phyloP scores from a whole-genome alignment of 2,329 filamentous ascomycete genomes.

The Ophiobolus disseminans region DNA sequence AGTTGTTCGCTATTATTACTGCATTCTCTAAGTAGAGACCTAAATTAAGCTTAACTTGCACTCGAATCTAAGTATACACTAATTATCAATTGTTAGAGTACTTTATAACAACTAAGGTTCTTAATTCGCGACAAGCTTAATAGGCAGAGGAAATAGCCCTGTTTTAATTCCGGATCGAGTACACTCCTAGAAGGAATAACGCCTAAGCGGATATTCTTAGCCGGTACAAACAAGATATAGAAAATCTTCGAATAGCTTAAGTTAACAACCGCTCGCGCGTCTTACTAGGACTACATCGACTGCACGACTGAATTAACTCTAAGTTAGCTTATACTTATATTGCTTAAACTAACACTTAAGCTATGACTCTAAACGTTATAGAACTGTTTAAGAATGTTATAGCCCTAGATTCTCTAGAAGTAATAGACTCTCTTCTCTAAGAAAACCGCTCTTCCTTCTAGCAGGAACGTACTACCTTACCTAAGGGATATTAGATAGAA shows the following conservation, averaged over 20 bases:
- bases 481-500: slow-evolving; percentile 1
- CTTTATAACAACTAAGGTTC: not conserved
- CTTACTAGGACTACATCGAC: not conserved
- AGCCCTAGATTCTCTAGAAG: not conserved
- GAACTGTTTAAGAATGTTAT: not conserved
- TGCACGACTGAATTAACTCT: not conserved
- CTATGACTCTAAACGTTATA: not conserved
- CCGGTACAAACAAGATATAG: not conserved
- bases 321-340: not conserved
- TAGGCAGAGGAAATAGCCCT: not conserved
- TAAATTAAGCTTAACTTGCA: not conserved
- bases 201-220: not conserved
- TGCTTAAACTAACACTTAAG: not conserved
- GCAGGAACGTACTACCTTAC: not conserved
- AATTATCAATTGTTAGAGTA: not conserved
- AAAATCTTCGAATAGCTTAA: not conserved
- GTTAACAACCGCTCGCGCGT: not conserved
- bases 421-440: not conserved
- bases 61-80: not conserved
- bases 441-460: not conserved
- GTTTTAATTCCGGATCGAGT: slow-evolving; percentile 1
- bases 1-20: slow-evolving; percentile 1
- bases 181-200: not conserved
- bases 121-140: not conserved
- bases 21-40: not conserved